These are phyloP conservation scores for Odonthalia washingtoniensis DNA, from an alignment of 31 red algal species.

Conservation along the genomic window DNA sequence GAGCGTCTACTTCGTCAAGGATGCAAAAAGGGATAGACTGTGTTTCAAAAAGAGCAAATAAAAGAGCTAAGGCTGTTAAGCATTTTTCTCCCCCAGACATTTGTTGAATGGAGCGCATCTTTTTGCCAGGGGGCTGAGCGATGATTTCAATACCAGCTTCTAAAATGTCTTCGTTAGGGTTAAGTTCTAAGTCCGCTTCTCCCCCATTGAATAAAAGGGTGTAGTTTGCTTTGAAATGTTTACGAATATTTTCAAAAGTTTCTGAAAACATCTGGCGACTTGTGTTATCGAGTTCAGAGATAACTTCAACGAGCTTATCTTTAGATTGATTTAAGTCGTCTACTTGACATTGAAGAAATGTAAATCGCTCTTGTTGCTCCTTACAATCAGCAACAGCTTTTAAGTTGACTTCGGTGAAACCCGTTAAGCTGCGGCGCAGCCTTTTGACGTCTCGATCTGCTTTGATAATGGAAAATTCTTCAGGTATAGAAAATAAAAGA, in stretches of 20 bases:
- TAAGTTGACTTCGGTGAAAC: too few relatives aligned
- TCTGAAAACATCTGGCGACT: constrained; percentile 5
- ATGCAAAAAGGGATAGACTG: constrained; percentile 93
- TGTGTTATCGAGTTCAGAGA: too few relatives aligned
- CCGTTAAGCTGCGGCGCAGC: too few relatives aligned
- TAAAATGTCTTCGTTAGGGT: constrained; percentile 94
- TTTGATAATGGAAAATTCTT: too few relatives aligned
- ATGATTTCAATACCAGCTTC: constrained; percentile 91
- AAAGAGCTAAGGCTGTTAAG: constrained; percentile 95
- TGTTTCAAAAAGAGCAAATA: constrained; percentile 96
- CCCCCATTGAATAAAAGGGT: constrained; percentile 52
- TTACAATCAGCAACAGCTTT: constrained; percentile 21
- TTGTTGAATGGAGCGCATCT: constrained; percentile 96
- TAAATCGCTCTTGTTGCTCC: constrained; percentile 86
- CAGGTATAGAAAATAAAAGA: too few relatives aligned
- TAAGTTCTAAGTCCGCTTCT: constrained; percentile 88
- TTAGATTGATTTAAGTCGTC: constrained; percentile 44
- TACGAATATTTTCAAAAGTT: constrained; percentile 77
- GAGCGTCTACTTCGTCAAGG: constrained; percentile 99
- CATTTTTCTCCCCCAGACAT: constrained; percentile 97
- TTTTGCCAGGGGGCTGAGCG: constrained; percentile 96
- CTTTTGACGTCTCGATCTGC: too few relatives aligned
- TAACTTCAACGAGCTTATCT: too few relatives aligned
- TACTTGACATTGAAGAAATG: constrained; percentile 74
- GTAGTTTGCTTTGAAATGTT: constrained; percentile 69